These are phyloP conservation scores for Benincasa hispida DNA, from an alignment of 306 rosid genomes.

Conservation along the genomic window DNA sequence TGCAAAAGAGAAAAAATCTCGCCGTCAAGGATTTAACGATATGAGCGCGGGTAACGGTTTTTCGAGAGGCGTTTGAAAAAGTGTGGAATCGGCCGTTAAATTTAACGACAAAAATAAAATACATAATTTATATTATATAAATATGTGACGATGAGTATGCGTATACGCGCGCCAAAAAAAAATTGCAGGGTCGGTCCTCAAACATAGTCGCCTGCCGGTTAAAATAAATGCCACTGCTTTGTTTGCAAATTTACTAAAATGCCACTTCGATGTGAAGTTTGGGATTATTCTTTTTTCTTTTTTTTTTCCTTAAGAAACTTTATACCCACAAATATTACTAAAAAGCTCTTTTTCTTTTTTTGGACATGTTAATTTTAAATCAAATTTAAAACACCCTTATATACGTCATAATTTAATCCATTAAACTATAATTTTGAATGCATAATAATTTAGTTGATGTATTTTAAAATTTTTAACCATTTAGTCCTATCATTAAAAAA, in stretches of 20 bases:
- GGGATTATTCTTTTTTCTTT: background rate
- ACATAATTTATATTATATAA: background rate
- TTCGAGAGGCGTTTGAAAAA: background rate
- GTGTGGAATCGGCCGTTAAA: background rate
- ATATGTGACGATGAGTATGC: background rate
- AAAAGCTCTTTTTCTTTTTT: background rate
- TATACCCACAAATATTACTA: background rate
- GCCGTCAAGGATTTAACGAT: constrained; percentile 7
- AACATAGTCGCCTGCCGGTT: background rate
- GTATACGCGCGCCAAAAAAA: background rate
- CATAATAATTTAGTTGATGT: too few relatives aligned
- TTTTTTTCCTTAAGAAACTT: too few relatives aligned
- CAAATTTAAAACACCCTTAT: too few relatives aligned
- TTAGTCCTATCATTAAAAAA: too few relatives aligned
- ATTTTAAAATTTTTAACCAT: too few relatives aligned
- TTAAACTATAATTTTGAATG: too few relatives aligned
- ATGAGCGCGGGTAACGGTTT: constrained; percentile 5
- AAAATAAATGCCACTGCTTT: background rate
- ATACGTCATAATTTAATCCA: too few relatives aligned
- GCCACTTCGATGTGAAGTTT: background rate
- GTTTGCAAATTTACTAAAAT: background rate
- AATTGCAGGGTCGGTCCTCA: background rate
- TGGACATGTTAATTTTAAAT: background rate
- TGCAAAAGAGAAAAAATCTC: background rate
- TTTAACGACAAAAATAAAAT: background rate